A percentile compares a stretch with the other conserved stretches of the same genome.
These are phyloP conservation scores for Salvia splendens DNA, from an alignment of 257 asterid genomes.

Conservation along the genomic window DNA sequence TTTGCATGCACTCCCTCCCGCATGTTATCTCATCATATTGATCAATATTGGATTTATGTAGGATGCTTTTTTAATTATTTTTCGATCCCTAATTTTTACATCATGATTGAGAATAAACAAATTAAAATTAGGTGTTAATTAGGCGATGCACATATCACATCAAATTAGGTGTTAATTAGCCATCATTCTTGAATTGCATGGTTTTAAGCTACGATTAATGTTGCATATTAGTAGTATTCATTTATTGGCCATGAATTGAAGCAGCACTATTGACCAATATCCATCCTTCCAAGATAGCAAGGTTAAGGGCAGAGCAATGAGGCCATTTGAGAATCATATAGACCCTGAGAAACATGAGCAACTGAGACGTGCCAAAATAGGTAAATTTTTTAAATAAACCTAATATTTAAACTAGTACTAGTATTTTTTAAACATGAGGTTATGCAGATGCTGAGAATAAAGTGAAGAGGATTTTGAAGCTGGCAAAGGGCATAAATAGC, in stretches of 20 bases:
- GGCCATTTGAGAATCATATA: conserved; percentile 47
- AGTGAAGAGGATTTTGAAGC: conserved; percentile 57
- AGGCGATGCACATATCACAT: background rate
- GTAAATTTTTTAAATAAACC: conserved; percentile 39
- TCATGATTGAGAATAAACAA: conserved; percentile 6
- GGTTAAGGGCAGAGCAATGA: conserved; percentile 23
- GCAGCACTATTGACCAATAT: background rate
- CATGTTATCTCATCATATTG: conserved; percentile 4
- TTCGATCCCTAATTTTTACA: background rate
- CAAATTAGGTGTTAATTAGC: background rate
- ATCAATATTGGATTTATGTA: conserved; percentile 15
- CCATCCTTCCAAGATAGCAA: background rate
- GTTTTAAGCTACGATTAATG: background rate
- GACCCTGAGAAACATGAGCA: conserved; percentile 66
- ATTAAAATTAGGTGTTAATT: background rate
- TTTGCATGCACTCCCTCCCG: background rate
- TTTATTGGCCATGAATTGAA: background rate
- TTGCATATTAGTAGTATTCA: background rate
- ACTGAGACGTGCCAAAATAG: conserved; percentile 54
- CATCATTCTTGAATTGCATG: conserved; percentile 7
- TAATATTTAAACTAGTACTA: background rate
- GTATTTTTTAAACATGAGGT: too few relatives aligned
- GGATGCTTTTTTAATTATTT: background rate
- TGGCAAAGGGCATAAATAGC: conserved; percentile 55
- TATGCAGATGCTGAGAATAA: conserved; percentile 64